phyloP scores from a whole-genome alignment of 2,329 filamentous ascomycete genomes.

The Exutisphaerella laricina region DNA sequence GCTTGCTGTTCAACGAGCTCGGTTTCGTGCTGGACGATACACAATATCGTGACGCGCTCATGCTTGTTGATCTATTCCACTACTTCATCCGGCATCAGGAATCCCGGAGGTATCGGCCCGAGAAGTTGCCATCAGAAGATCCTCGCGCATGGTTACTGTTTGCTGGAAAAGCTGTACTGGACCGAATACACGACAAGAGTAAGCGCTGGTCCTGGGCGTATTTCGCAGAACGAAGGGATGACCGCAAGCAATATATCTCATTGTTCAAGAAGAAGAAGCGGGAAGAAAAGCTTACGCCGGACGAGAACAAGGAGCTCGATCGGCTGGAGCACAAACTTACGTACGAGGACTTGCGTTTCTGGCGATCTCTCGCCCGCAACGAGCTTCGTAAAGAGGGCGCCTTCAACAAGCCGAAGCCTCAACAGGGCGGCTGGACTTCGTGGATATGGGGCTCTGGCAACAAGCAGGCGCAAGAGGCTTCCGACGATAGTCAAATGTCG shows the following conservation, averaged over 20 bases:
- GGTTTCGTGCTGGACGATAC: slow-evolving; percentile 96
- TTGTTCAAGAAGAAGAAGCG: slow-evolving; percentile 90
- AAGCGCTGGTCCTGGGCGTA: slow-evolving; percentile 93
- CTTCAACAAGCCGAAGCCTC: slow-evolving; percentile 65
- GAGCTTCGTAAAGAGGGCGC: slow-evolving; percentile 91
- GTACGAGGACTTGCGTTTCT: slow-evolving; percentile 96
- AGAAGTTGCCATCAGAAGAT: slow-evolving; percentile 78
- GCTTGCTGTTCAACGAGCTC: slow-evolving; percentile 91
- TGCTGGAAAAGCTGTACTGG: slow-evolving; percentile 79
- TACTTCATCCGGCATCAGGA: slow-evolving; percentile 98
- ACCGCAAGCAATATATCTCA: slow-evolving; percentile 81
- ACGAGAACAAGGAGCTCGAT: slow-evolving; percentile 68
- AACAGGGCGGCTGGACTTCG: slow-evolving; percentile 76
- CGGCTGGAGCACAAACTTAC: slow-evolving; percentile 78
- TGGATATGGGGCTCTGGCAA: slow-evolving; percentile 77
- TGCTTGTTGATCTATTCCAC: slow-evolving; percentile 98
- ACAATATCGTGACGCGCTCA: slow-evolving; percentile 92
- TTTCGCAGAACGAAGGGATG: slow-evolving; percentile 85
- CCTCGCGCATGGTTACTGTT: slow-evolving; percentile 89
- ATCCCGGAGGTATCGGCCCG: slow-evolving; percentile 88
- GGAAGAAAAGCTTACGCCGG: slow-evolving; percentile 59
- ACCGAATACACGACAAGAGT: slow-evolving; percentile 93
- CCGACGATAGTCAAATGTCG: slow-evolving; percentile 80
- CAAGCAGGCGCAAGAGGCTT: slow-evolving; percentile 50
- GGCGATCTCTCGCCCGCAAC: slow-evolving; percentile 88